Evolutionary conservation across 140 eudicot genomes (phyloP).

Genomic region (Anethum foeniculum): DNA sequence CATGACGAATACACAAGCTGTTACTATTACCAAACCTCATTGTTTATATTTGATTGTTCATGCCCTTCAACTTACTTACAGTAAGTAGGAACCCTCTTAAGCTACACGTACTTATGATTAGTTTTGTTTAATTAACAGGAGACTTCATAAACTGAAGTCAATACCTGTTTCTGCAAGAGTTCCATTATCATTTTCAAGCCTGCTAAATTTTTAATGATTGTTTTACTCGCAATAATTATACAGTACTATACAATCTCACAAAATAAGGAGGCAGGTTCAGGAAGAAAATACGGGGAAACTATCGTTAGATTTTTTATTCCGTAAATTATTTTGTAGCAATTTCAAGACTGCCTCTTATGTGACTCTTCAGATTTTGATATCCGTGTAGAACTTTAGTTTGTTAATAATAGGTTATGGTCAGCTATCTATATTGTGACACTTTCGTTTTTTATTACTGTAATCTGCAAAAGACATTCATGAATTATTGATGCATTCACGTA

Average conservation of each 20-base stretch:
- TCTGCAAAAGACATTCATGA: not conserved
- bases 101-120: not conserved
- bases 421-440: not conserved
- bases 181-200: not conserved
- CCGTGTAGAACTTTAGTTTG: no score
- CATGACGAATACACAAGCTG: not conserved
- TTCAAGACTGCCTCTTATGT: not conserved
- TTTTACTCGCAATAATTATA: not conserved
- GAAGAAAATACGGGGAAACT: not conserved
- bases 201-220: not conserved
- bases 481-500: not conserved
- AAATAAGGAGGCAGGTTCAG: not conserved
- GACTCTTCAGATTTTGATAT: not conserved
- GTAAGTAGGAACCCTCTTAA: not conserved
- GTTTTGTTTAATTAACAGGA: not conserved
- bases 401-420: not conserved
- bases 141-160: not conserved
- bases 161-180: not conserved
- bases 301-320: not conserved
- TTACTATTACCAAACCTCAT: not conserved
- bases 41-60: constrained; percentile 2
- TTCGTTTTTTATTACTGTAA: no score
- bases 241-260: not conserved
- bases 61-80: not conserved
- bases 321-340: not conserved